Conservation (phyloP, 345 rosid genomes). For the Barbarea vulgaris region DNA sequence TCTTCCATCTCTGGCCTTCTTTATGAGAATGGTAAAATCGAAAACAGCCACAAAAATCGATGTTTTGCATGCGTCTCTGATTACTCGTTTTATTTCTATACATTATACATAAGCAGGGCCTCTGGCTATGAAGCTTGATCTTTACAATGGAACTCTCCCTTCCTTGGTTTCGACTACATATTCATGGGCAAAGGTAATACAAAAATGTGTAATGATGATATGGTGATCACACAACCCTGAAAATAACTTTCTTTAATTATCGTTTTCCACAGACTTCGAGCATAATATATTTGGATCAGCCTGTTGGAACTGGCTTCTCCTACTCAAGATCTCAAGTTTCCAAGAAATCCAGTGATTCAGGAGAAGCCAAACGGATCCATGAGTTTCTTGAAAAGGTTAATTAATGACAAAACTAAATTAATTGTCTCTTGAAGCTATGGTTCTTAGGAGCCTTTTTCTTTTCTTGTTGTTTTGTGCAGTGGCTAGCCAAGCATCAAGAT, state of each 20-base stretch:
- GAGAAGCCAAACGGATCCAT: conserved; percentile 42
- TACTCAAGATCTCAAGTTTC: conserved; percentile 45
- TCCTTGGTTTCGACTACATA: conserved; percentile 51
- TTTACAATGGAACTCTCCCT: conserved; percentile 67
- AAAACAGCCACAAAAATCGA: background rate
- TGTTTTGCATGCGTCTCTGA: conserved; percentile 48
- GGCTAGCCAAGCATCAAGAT: conserved; percentile 55
- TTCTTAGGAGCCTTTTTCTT: background rate
- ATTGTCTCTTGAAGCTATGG: conserved; percentile 32
- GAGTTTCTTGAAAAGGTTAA: conserved; percentile 59
- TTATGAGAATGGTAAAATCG: background rate
- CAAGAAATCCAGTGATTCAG: conserved; percentile 47
- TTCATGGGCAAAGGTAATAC: conserved; percentile 63
- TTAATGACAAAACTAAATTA: background rate
- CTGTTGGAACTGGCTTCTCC: conserved; percentile 73
- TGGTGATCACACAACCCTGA: background rate
- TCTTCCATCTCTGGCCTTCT: conserved; percentile 45
- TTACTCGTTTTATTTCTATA: conserved; percentile 38
- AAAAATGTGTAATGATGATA: conserved; percentile 53
- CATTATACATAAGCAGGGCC: conserved; percentile 48
- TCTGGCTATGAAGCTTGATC: conserved; percentile 45
- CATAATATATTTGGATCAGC: conserved; percentile 64
- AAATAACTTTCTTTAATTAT: conserved; percentile 56
- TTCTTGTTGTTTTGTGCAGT: conserved; percentile 35
- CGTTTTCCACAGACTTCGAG: conserved; percentile 57